phyloP scores from a whole-genome alignment of 1,139 yeast species.

The Geotrichum klebahnii region DNA sequence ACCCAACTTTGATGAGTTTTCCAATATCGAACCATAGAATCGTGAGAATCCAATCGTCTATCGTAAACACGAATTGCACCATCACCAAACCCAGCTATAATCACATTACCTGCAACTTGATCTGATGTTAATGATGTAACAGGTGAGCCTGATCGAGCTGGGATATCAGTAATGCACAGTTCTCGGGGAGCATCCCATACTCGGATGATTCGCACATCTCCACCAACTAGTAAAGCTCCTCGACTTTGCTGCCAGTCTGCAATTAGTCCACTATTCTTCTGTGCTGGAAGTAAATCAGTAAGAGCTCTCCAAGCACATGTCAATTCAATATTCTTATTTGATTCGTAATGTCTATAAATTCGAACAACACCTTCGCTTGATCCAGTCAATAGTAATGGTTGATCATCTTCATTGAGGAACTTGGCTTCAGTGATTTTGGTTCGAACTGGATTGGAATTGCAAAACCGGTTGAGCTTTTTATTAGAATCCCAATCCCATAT shows the following conservation, averaged over 20 bases:
- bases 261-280: constrained; percentile 73
- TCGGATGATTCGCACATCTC: constrained; percentile 87
- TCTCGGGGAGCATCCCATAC: constrained; percentile 98
- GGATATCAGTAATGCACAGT: constrained; percentile 77
- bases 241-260: constrained; percentile 97
- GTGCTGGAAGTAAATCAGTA: constrained; percentile 68
- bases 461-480: constrained; percentile 58
- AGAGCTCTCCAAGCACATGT: constrained; percentile 92
- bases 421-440: constrained; percentile 84
- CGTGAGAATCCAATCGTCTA: constrained; percentile 76
- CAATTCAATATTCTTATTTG: constrained; percentile 52
- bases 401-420: constrained; percentile 86
- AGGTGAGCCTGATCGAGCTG: constrained; percentile 86
- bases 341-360: constrained; percentile 73
- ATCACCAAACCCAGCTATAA: constrained; percentile 90
- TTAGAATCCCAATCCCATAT: constrained; percentile 85
- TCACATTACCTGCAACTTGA: constrained; percentile 89
- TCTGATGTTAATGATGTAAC: constrained; percentile 88
- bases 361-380: constrained; percentile 91
- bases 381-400: constrained; percentile 78
- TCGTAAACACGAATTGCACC: constrained; percentile 90
- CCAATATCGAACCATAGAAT: constrained; percentile 85
- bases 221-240: constrained; percentile 87
- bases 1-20: constrained; percentile 58
- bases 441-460: constrained; percentile 82